Percentiles rank a stretch among this genome's conserved stretches.
Conservation (phyloP, 305 asterid species). For the Fraxinus sp. region DNA sequence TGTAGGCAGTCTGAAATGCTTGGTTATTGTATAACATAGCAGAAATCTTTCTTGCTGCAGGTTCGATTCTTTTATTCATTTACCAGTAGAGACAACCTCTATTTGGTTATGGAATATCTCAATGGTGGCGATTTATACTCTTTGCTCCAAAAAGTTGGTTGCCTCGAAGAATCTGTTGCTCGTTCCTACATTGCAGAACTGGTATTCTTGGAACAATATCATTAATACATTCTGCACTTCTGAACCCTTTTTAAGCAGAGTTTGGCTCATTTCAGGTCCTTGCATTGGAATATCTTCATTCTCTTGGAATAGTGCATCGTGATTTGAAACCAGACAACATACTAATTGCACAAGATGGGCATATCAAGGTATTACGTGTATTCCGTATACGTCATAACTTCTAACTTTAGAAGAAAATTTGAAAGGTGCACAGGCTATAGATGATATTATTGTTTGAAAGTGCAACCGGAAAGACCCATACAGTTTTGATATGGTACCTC, state of each 20-base stretch:
- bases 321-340: conserved; percentile 98
- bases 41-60: conserved; percentile 43
- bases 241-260: conserved; percentile 25
- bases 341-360: conserved; percentile 91
- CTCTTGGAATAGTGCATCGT: conserved; percentile 91
- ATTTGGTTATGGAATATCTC: conserved; percentile 97
- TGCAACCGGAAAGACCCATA: conserved; percentile 2
- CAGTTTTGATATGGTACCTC: conserved; percentile 11
- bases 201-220: conserved; percentile 46
- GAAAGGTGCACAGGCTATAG: conserved; percentile 4
- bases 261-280: conserved; percentile 62
- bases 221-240: conserved; percentile 18
- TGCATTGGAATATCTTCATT: conserved; percentile 94
- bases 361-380: conserved; percentile 67
- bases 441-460: background rate
- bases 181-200: conserved; percentile 85
- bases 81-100: conserved; percentile 85
- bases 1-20: conserved; percentile 8
- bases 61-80: conserved; percentile 94
- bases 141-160: conserved; percentile 71
- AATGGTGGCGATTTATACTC: conserved; percentile 96
- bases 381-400: conserved; percentile 9
- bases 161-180: conserved; percentile 83
- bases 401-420: conserved; percentile 7
- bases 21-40: conserved; percentile 22